These are phyloP conservation scores for Colletotrichum endophyticum DNA, from an alignment of 2,329 filamentous ascomycete genomes.

Conservation along the genomic window DNA sequence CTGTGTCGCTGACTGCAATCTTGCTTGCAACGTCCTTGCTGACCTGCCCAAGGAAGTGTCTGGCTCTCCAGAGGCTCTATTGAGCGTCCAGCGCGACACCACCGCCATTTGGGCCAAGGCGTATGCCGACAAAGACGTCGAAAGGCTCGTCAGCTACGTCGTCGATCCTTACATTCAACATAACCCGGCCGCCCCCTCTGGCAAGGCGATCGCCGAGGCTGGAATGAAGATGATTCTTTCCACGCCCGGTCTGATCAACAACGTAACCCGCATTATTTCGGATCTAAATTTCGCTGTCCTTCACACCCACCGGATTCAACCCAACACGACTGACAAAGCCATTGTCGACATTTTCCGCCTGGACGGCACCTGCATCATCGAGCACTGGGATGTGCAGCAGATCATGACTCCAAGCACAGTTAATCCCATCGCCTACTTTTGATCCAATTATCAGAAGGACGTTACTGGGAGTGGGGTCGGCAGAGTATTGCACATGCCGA, in stretches of 20 bases:
- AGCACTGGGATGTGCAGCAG: slow-evolving; percentile 4
- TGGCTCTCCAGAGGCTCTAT: background rate
- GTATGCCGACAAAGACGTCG: background rate
- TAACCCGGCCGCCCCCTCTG: background rate
- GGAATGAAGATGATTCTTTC: background rate
- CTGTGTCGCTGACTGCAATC: background rate
- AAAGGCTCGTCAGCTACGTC: background rate
- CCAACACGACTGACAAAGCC: background rate
- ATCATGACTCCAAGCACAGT: background rate
- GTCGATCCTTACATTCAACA: background rate
- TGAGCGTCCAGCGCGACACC: background rate
- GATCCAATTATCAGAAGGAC: background rate
- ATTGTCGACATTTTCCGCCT: background rate
- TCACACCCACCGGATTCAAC: background rate
- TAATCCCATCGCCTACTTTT: background rate
- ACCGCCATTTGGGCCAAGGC: background rate
- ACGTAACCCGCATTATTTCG: background rate
- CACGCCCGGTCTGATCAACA: background rate
- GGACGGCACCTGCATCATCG: slow-evolving; percentile 1
- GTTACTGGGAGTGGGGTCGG: background rate
- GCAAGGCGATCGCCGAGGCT: background rate
- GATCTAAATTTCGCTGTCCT: background rate
- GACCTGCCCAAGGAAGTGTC: background rate
- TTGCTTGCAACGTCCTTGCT: background rate
- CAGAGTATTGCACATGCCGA: background rate